These are phyloP conservation scores for Sugiyamaella boreocaroliniensis DNA, from an alignment of 805 yeast species.

Conservation along the genomic window DNA sequence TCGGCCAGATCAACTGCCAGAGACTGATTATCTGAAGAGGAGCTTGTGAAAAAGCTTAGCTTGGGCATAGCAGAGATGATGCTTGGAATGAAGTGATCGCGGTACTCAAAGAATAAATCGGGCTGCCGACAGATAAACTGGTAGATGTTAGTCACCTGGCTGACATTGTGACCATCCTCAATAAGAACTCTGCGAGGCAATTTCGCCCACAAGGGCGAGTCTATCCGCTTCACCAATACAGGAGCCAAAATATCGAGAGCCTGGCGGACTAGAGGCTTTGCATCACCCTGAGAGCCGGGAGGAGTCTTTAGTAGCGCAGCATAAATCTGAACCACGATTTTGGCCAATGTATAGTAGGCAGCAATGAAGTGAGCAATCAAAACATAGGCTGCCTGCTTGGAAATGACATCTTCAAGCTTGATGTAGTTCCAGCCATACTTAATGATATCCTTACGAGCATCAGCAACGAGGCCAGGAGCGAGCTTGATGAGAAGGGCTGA, in stretches of 20 bases:
- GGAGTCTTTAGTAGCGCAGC: slow-evolving; percentile 82
- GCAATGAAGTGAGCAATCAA: slow-evolving; percentile 81
- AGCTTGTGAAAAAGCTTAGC: slow-evolving; percentile 67
- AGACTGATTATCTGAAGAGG: slow-evolving; percentile 73
- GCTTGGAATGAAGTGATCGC: slow-evolving; percentile 84
- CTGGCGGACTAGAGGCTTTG: slow-evolving; percentile 73
- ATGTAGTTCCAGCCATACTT: slow-evolving; percentile 93
- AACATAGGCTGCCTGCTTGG: slow-evolving; percentile 90
- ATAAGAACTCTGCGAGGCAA: slow-evolving; percentile 91
- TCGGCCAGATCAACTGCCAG: slow-evolving; percentile 88
- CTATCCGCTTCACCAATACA: slow-evolving; percentile 63
- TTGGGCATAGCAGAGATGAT: slow-evolving; percentile 91
- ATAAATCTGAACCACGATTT: slow-evolving; percentile 85
- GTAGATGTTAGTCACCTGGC: slow-evolving; percentile 79
- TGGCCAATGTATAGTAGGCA: slow-evolving; percentile 80
- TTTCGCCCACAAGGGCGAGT: slow-evolving; percentile 68
- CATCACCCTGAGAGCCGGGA: slow-evolving; percentile 53
- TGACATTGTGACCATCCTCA: slow-evolving; percentile 82
- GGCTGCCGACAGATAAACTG: slow-evolving; percentile 84
- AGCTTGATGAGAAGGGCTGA: slow-evolving; percentile 70
- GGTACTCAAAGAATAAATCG: slow-evolving; percentile 72
- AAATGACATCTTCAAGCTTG: slow-evolving; percentile 77
- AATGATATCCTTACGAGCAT: slow-evolving; percentile 73
- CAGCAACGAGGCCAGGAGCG: slow-evolving; percentile 53
- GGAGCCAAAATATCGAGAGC: slow-evolving; percentile 88